These are phyloP conservation scores for Gossypium mustelinum DNA, from an alignment of 345 rosid species.

Conservation along the genomic window DNA sequence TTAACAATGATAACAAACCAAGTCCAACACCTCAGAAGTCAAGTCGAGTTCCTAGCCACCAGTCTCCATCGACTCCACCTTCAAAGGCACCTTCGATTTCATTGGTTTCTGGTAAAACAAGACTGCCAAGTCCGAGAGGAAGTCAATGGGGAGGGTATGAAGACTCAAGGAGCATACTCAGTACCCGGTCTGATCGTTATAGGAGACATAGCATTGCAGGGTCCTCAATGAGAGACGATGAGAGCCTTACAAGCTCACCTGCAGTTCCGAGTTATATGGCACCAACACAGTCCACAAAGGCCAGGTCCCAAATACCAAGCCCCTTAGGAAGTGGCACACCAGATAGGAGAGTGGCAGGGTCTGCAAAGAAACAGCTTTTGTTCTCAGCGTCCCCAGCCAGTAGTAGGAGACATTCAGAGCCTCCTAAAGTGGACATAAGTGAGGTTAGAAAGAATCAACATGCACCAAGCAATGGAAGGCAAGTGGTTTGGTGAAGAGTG, in stretches of 20 bases:
- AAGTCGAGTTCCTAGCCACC: constrained; percentile 35
- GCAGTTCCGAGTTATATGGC: constrained; percentile 58
- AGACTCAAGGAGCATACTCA: constrained; percentile 51
- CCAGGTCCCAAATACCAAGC: constrained; percentile 33
- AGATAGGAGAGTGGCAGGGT: constrained; percentile 25
- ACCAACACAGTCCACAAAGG: constrained; percentile 45
- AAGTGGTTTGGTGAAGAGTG: constrained; percentile 3
- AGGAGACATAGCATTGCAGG: constrained; percentile 60
- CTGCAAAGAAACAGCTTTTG: constrained; percentile 55
- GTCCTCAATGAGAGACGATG: constrained; percentile 50
- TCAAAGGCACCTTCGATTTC: constrained; percentile 38
- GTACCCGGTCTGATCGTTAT: constrained; percentile 41
- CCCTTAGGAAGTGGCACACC: constrained; percentile 30
- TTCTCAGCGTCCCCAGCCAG: constrained; percentile 45
- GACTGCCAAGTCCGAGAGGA: constrained; percentile 40
- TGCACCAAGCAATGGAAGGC: constrained; percentile 12
- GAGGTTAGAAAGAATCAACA: constrained; percentile 1
- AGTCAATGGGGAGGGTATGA: constrained; percentile 50
- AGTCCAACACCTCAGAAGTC: constrained; percentile 39
- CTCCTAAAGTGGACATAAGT: constrained; percentile 36
- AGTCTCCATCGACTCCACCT: constrained; percentile 52
- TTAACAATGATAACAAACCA: constrained; percentile 29
- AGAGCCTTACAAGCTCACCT: constrained; percentile 51
- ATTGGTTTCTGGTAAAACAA: constrained; percentile 31
- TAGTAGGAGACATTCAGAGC: constrained; percentile 49